Evolutionary conservation across 306 rosid genomes (phyloP).

Genomic region (Cucumis sativus): Cucumber_9930_V3 NC_026658.2:24200501-24201000

Average conservation of each 20-base stretch:
- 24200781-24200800: background rate
- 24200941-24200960: background rate
- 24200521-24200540: conserved; percentile 30
- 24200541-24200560: background rate
- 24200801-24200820: background rate
- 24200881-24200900: background rate
- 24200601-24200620: background rate
- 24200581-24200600: background rate
- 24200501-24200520: conserved; percentile 42
- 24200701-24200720: background rate
- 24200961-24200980: background rate
- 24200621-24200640: background rate
- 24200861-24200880: background rate
- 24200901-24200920: background rate
- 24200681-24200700: background rate
- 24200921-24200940: background rate
- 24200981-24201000: background rate
- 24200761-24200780: background rate
- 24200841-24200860: background rate
- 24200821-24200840: background rate
- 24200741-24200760: background rate
- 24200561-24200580: background rate
- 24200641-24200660: conserved; percentile 4
- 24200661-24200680: background rate
- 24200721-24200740: background rate